These are phyloP conservation scores for Trypanosoma theileri DNA, from an alignment of 208 protist genomes.

Conservation along the genomic window DNA sequence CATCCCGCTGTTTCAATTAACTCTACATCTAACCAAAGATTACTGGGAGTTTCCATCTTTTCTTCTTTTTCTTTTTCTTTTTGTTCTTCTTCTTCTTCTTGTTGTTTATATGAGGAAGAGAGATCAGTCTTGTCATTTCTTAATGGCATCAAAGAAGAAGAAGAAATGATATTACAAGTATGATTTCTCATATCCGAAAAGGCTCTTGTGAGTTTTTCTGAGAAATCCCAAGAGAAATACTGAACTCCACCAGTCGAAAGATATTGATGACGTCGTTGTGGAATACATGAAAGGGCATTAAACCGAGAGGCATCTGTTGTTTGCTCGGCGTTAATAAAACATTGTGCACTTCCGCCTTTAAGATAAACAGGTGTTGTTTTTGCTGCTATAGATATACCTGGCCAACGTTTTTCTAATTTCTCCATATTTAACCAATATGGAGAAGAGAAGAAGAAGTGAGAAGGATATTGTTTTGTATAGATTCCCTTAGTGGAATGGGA, in stretches of 20 bases:
- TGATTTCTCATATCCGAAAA: conserved; percentile 14
- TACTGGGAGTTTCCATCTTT: conserved; percentile 6
- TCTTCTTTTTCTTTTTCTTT: background rate
- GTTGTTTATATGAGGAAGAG: background rate
- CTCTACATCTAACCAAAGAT: conserved; percentile 27
- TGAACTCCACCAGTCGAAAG: conserved; percentile 19
- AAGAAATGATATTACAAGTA: background rate
- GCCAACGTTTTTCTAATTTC: conserved; percentile 32
- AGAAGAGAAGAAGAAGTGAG: conserved; percentile 20
- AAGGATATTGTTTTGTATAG: too few relatives aligned
- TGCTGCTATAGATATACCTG: conserved; percentile 11
- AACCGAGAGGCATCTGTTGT: conserved; percentile 43
- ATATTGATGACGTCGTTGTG: conserved; percentile 30
- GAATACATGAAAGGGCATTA: conserved; percentile 32
- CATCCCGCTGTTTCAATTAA: conserved; percentile 17
- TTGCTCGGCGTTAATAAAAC: conserved; percentile 42
- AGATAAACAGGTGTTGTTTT: conserved; percentile 16
- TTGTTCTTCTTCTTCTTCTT: background rate
- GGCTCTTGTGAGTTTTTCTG: conserved; percentile 22
- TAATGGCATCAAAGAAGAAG: background rate
- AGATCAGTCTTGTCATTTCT: too few relatives aligned
- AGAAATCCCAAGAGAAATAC: conserved; percentile 24
- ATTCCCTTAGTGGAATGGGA: too few relatives aligned
- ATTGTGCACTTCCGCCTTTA: background rate
- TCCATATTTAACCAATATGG: conserved; percentile 34